These are phyloP conservation scores for Ganoderma lingzhi DNA, from an alignment of 1,284 basidiomycete species.

Conservation along the genomic window DNA sequence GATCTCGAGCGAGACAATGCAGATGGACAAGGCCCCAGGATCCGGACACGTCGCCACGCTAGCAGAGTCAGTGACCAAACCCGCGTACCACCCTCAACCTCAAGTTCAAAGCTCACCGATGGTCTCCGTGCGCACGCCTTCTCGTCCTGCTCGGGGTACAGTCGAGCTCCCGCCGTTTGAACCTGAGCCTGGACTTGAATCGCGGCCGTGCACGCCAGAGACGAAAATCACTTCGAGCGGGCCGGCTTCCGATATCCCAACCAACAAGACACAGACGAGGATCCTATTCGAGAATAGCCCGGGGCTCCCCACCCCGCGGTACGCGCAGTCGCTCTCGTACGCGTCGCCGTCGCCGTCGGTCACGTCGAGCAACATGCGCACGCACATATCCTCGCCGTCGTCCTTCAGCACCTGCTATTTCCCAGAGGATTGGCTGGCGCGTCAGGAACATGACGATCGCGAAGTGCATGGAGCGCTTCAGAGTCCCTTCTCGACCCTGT, in stretches of 20 bases:
- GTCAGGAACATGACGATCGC: background rate
- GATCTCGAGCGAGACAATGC: conserved; percentile 1
- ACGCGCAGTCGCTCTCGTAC: conserved; percentile 27
- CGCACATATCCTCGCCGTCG: conserved; percentile 26
- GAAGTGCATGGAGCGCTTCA: background rate
- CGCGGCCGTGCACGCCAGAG: background rate
- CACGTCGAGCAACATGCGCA: conserved; percentile 20
- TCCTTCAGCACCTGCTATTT: conserved; percentile 22
- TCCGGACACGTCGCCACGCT: background rate
- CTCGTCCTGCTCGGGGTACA: background rate
- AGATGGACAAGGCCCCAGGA: no score
- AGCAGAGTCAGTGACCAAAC: background rate
- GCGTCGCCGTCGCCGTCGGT: conserved; percentile 18
- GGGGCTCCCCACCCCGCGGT: conserved; percentile 10
- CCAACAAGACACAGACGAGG: conserved; percentile 16
- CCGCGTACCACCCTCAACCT: background rate
- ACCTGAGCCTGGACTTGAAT: no score
- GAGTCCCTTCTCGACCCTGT: conserved; percentile 20
- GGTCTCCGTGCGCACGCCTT: background rate
- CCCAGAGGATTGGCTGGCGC: conserved; percentile 22
- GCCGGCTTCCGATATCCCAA: conserved; percentile 21
- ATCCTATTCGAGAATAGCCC: conserved; percentile 11
- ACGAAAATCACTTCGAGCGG: background rate
- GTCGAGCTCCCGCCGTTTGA: no score
- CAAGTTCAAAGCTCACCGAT: background rate